Evolutionary conservation across 345 rosid genomes (phyloP), one percentile per base, ranked within the genome.

Genomic region (Rubroshorea leprosula): DNA sequence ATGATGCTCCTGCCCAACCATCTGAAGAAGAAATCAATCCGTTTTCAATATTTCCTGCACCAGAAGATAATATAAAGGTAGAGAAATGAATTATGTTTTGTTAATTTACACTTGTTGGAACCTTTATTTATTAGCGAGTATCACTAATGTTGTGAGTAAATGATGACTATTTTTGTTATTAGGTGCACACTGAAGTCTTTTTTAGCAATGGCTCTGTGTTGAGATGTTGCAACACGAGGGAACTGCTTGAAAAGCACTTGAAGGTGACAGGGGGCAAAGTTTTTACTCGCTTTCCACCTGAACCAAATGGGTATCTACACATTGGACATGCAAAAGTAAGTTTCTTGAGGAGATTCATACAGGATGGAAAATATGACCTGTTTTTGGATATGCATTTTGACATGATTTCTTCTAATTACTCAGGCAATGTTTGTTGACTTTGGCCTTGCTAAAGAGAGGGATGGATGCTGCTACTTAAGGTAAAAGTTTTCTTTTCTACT

Each of bases 381-480:
- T 35, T 35, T n/a, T n/a, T n/a, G n/a, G n/a, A n/a, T 35, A 17
- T 62, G 43, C 23, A 38, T 21, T 17, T 45, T 38, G 51, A 20
- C 26, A 20, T 55, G 31, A 27, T 49, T 26, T 21, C 51, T 49
- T 49, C 54, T 49, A 25, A 44, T 62, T 20, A 16, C 50, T 23
- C 79, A 93, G 99, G 99, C 97, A 49, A 85, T 93, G 97, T 93
- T 93, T 74, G 85, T 93, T 51, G 82, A 86, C 78, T 93, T 93
- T 85, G 99, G 97, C 23, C 80, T 93, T 50, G 97, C 99, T 21
- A 85, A 72, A 79, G 97, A 93, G 80, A 76, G 92, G 76, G 88
- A 73, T 68, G 96, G 99, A 25, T 69, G 81, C 76, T 87, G 97
- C 78, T 93, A 85, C 55, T 78, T 89, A 46, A 83, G 97, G 99